A percentile compares a stretch with the other conserved stretches of the same genome.
phyloP scores from a whole-genome alignment of 2,329 filamentous ascomycete species.

The Gnomoniopsis smithogilvyi region DNA sequence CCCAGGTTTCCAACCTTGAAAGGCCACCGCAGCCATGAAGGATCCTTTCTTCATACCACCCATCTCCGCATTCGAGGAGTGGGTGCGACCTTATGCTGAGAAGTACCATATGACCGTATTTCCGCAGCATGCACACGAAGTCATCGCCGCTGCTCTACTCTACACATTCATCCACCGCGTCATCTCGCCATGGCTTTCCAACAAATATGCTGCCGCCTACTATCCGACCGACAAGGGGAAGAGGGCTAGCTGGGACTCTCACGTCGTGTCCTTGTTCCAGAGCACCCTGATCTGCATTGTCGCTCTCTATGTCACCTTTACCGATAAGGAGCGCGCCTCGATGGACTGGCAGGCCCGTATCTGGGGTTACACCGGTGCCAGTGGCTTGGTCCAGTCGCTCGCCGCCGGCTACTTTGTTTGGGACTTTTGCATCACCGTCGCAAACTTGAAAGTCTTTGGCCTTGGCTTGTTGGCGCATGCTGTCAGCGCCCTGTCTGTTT shows the following conservation, averaged over 20 bases:
- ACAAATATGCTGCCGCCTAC: conserved; percentile 55
- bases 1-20: neutral
- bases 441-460: conserved; percentile 70
- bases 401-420: conserved; percentile 82
- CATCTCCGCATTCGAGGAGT: conserved; percentile 52
- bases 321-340: conserved; percentile 62
- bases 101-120: conserved; percentile 61
- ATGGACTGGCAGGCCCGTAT: conserved; percentile 68
- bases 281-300: conserved; percentile 67
- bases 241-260: conserved; percentile 79
- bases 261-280: conserved; percentile 81
- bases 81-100: conserved; percentile 63
- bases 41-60: conserved; percentile 68
- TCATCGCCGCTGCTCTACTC: conserved; percentile 60
- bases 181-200: conserved; percentile 66
- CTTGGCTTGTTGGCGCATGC: conserved; percentile 76
- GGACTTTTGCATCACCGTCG: conserved; percentile 70
- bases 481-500: conserved; percentile 69
- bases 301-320: conserved; percentile 70
- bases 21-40: conserved; percentile 50
- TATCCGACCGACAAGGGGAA: conserved; percentile 65
- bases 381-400: conserved; percentile 71
- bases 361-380: conserved; percentile 73
- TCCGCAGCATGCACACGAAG: conserved; percentile 75
- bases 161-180: conserved; percentile 68